Percentiles rank a stretch among this genome's conserved stretches.
Conservation (phyloP, 2,329 filamentous ascomycete species). For the Metarhizium album region DNA sequence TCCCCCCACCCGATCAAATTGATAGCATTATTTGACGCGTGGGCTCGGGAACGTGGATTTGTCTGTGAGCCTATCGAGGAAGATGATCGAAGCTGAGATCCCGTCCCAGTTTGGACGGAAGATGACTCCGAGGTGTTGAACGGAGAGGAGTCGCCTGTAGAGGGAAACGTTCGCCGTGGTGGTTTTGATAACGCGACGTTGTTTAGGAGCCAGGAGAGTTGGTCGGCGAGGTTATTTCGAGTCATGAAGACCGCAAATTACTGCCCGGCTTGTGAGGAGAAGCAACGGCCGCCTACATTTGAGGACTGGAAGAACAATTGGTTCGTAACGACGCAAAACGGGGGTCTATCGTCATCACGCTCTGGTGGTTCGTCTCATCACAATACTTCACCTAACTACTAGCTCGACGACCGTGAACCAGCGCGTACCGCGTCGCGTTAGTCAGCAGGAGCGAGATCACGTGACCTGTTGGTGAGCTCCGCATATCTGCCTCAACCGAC, state of each 20-base stretch:
- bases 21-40: constrained; percentile 11
- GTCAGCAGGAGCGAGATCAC: constrained; percentile 18
- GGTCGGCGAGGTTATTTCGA: constrained; percentile 48
- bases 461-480: constrained; percentile 4
- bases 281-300: constrained; percentile 2
- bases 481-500: too few relatives aligned
- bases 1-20: constrained; percentile 12
- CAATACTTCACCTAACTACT: background rate
- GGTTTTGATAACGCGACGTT: constrained; percentile 32
- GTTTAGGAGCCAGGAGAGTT: constrained; percentile 46
- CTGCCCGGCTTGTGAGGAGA: background rate
- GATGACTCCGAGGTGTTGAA: constrained; percentile 17
- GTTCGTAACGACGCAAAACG: background rate
- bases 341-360: background rate
- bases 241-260: constrained; percentile 41
- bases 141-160: constrained; percentile 17
- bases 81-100: background rate
- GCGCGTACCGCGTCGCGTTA: constrained; percentile 23
- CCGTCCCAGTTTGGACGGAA: constrained; percentile 2
- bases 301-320: background rate
- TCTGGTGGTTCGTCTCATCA: background rate
- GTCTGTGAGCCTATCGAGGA: background rate
- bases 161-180: constrained; percentile 27
- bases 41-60: background rate
- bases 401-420: background rate